phyloP scores from a whole-genome alignment of 305 asterid species.

The Plantago coronopus region DNA sequence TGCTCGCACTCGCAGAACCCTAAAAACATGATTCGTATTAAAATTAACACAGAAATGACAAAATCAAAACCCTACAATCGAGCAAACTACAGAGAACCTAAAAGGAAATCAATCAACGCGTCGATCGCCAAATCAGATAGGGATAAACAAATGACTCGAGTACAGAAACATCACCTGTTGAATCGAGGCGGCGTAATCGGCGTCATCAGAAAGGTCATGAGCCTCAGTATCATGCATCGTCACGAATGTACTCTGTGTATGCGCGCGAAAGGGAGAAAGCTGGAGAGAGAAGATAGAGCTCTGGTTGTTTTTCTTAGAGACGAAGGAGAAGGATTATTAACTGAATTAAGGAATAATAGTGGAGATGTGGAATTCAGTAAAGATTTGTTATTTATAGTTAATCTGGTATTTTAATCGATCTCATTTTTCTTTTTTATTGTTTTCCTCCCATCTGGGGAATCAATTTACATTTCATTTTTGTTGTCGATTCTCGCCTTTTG shows the following conservation, averaged over 20 bases:
- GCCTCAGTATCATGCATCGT: slow-evolving; percentile 69
- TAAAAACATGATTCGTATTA: slow-evolving; percentile 18
- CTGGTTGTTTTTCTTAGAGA: slow-evolving; percentile 3
- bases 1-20: slow-evolving; percentile 49
- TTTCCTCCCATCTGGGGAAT: too few species aligned
- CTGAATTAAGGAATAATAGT: too few species aligned
- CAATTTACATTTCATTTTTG: too few species aligned
- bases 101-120: background rate
- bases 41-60: slow-evolving; percentile 7
- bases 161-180: slow-evolving; percentile 50
- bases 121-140: slow-evolving; percentile 16
- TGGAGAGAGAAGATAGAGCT: background rate
- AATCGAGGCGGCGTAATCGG: slow-evolving; percentile 84
- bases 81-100: background rate
- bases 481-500: too few species aligned
- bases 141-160: background rate
- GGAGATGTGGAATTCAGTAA: too few species aligned
- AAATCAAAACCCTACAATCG: background rate
- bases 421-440: too few species aligned
- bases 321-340: background rate
- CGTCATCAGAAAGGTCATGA: slow-evolving; percentile 80
- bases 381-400: too few species aligned
- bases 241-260: slow-evolving; percentile 4
- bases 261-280: background rate
- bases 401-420: too few species aligned